Conservation (phyloP, 2,329 filamentous ascomycete species). For the Xylariaceae sp. region DNA sequence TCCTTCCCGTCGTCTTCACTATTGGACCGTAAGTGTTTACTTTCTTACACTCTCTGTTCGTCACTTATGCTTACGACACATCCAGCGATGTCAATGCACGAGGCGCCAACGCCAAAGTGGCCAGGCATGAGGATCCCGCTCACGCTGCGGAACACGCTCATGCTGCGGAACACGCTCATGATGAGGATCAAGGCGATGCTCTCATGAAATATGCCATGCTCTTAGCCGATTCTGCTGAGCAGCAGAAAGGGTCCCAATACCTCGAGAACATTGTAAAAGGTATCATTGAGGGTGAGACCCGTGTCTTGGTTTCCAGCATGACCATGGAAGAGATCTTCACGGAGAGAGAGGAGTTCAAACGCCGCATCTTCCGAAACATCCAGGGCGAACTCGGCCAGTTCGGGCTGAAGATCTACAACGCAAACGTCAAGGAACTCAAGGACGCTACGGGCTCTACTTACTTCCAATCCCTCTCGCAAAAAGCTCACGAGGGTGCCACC, state of each 20-base stretch:
- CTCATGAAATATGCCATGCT: slow-evolving; percentile 81
- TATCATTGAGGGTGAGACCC: slow-evolving; percentile 84
- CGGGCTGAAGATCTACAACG: slow-evolving; percentile 69
- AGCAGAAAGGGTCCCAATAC: slow-evolving; percentile 49
- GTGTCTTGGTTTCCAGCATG: slow-evolving; percentile 79
- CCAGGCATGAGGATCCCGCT: slow-evolving; percentile 14
- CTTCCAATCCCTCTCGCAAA: slow-evolving; percentile 75
- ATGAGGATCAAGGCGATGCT: slow-evolving; percentile 54
- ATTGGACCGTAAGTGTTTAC: slow-evolving; percentile 58
- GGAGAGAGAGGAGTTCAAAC: slow-evolving; percentile 72
- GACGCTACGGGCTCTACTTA: slow-evolving; percentile 80
- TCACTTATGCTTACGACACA: slow-evolving; percentile 3
- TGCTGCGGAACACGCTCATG: slow-evolving; percentile 20
- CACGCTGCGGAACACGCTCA: slow-evolving; percentile 1
- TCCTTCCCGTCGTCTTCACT: slow-evolving; percentile 79
- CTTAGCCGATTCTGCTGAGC: slow-evolving; percentile 56
- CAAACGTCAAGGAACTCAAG: slow-evolving; percentile 80
- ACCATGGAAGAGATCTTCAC: slow-evolving; percentile 91
- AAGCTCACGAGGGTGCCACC: slow-evolving; percentile 79
- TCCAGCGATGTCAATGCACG: slow-evolving; percentile 56
- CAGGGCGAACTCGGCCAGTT: slow-evolving; percentile 78
- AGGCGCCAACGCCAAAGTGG: slow-evolving; percentile 40
- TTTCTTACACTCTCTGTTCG: neutral
- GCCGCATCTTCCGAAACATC: slow-evolving; percentile 69
- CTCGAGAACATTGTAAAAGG: slow-evolving; percentile 84